Percentiles rank a stretch among this genome's conserved stretches.
Conservation (phyloP, 2,329 filamentous ascomycete species). For the Talaromyces sp. region DNA sequence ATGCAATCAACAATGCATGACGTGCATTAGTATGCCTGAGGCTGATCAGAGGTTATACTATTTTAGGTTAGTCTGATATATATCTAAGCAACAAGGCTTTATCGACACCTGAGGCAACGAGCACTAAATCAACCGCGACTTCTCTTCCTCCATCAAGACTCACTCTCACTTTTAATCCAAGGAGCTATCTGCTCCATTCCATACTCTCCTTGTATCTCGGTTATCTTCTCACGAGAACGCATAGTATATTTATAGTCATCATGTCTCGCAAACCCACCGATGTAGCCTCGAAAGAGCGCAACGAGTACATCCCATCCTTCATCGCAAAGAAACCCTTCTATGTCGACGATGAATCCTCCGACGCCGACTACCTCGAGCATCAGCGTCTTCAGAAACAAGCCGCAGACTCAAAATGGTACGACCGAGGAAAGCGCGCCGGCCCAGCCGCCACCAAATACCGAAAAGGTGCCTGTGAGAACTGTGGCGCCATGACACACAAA, state of each 20-base stretch:
- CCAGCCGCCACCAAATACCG: conserved; percentile 93
- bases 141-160: not conserved
- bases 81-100: not conserved
- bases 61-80: not conserved
- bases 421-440: conserved; percentile 76
- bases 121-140: not conserved
- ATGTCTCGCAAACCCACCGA: conserved; percentile 52
- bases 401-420: conserved; percentile 81
- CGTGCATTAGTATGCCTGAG: conserved; percentile 17
- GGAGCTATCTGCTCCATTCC: not conserved
- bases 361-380: conserved; percentile 90
- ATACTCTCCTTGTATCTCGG: not conserved
- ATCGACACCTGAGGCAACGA: conserved; percentile 4
- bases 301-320: conserved; percentile 97
- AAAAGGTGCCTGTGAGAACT: conserved; percentile 98
- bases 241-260: conserved; percentile 16
- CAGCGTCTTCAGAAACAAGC: conserved; percentile 75
- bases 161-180: not conserved
- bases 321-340: conserved; percentile 99
- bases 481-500: conserved; percentile 94
- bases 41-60: not conserved
- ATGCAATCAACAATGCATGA: conserved; percentile 18
- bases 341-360: conserved; percentile 69
- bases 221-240: not conserved
- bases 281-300: conserved; percentile 72